Evolutionary conservation across 1,139 yeast species (phyloP).

Genomic region (Arxiozyma bovina): DNA sequence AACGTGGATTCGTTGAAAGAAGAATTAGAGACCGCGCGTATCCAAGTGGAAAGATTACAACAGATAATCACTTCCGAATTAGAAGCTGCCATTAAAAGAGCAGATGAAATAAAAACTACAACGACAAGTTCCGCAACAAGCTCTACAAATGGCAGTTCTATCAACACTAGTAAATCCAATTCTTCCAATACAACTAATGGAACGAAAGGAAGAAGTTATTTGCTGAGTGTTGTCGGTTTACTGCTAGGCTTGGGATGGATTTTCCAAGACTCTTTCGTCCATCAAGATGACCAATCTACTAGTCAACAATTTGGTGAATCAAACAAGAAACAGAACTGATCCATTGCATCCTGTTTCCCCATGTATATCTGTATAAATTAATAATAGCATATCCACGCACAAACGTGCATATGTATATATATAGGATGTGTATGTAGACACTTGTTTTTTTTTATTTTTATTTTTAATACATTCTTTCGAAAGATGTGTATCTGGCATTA

Average conservation of each 20-base stretch:
- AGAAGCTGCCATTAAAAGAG: background rate
- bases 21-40: background rate
- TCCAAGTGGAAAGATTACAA: conserved; percentile 1
- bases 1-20: background rate
- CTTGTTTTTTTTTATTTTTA: too few species aligned
- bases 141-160: background rate
- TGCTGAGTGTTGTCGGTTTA: conserved; percentile 1
- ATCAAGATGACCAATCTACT: background rate
- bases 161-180: background rate
- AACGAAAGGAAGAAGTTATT: background rate
- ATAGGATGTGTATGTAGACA: background rate
- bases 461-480: too few species aligned
- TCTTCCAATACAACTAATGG: background rate
- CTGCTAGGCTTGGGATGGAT: conserved; percentile 2
- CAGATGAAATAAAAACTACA: background rate
- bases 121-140: background rate
- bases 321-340: background rate
- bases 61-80: background rate
- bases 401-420: too few species aligned
- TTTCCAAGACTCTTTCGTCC: conserved; percentile 1
- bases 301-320: background rate
- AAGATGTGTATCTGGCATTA: too few species aligned
- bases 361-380: too few species aligned
- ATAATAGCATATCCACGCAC: too few species aligned
- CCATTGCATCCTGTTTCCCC: background rate